Evolutionary conservation across 75 land plant species (phyloP), one percentile per base, ranked within the genome.

Genomic region (Adiantum capillusveneris): DNA sequence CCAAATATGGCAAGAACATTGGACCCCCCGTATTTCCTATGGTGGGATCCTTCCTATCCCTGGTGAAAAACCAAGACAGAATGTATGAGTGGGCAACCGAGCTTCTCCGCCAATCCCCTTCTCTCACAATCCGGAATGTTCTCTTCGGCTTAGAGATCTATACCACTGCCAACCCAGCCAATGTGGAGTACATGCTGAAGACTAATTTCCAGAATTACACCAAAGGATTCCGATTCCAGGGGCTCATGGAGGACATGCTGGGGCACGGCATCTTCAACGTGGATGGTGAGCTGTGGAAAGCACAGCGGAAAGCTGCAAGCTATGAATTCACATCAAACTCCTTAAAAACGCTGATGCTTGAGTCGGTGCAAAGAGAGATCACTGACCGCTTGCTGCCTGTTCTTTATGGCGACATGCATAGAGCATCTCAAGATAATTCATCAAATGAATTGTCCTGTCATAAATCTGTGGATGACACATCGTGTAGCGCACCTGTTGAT

Each of bases 181-280:
- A 77, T 51, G 79, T 86, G 11, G 86, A 82, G 71, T 56, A 82
- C 71, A 68, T 82, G 27, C 68, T 86, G 22, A 76, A 66, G 57
- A 77, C 78, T 21, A 59, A 59, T 26, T 86, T 86, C 61, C 51
- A 65, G 34, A 79, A 79, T 58, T 86, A 56, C 69, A 68, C 68
- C 26, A 82, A 86, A 45, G 88, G 85, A 19, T 37, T 58, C 61
- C 67, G 72, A 44, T 76, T 81, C 67, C 54, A 62, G 1, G 46
- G 44, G 20, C 59, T 69, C 59, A 60, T 85, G 11, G 56, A 54
- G 0, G 88, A 85, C 48, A 62, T 85, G 54, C 77, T 85, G 9
- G 84, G 88, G 42, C 30, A 56, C 0, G 84, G 88, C 29, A 84
- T 84, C 37, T 84, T 84, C 79, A 84, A 80, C 54, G 70, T 57